Evolutionary conservation across 1,284 basidiomycete genomes (phyloP), one percentile per base, ranked within the genome.

Genomic region (Ceratobasidium sp.): DNA sequence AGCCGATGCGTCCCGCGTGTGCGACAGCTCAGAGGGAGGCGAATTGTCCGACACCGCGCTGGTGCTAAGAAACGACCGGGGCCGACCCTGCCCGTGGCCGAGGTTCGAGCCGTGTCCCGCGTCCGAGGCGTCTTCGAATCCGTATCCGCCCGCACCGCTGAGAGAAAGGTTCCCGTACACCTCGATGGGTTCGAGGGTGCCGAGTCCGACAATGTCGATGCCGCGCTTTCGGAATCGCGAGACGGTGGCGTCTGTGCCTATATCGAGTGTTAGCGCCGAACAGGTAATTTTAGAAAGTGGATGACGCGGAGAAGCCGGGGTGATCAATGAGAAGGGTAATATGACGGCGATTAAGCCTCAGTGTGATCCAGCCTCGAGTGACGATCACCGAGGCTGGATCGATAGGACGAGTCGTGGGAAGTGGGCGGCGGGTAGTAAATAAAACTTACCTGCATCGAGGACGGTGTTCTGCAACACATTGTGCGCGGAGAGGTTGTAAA

Each of bases 401-500:
- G 34, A 57, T 22, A 38, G 56, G 10, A 42, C 20, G 17, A 35
- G 20, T 12, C 45, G 42, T 12, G 31, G 32, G 43, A 20, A 22
- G n/a, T 29, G 29, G n/a, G 49, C 25, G n/a, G 17, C 1, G 12
- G 32, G 10, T 7, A 32, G 7, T 31, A 31, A 43, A 40, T n/a
- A 5, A 35, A 22, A 49, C 60, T 34, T 20, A 52, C 60, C 60
- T 0, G 93, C 93, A 75, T 96, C 94, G 34, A 93, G 87, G 69
- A 97, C 89, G 32, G 90, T 89, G 72, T 96, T 96, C 10, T 94
- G 90, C 82, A 96, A 86, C 69, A 98, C 93, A 73, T 93, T 93
- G 79, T 99, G 96, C 1, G 91, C 92, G 67, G 92, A 89, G 35
- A 98, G 85, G 75, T 96, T 98, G 81, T 97, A 98, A 15, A 98